Evolutionary conservation across 371 early-diverging fungal genomes (phyloP), one percentile per base, ranked within the genome.

Genomic region (Circinella umbellata): DNA sequence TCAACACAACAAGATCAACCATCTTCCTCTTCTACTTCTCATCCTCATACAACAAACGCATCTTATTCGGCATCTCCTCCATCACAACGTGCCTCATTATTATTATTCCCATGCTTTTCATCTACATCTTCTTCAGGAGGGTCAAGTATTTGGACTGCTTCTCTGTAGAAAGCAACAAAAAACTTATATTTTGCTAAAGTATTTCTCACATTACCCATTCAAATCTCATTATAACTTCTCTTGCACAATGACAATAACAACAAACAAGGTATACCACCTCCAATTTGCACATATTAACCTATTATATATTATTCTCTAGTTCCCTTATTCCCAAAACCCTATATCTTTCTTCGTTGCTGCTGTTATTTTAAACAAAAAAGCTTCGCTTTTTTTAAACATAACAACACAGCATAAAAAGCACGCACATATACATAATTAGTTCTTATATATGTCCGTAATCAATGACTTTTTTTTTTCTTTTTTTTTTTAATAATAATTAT

Each of bases 111-210:
- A 15, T 63, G 63, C 27, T 46, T 46, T 46, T 47, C 63, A 63
- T 63, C 63, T 35, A n/a, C 61, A 46, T 47, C 34, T 46, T 63
- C 47, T 39, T 63, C 63, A 20, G 57, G 57, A 18, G 57, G 57
- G 7, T 57, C 57, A 34, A 57, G 57, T n/a, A 18, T 57, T n/a
- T 57, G 57, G 57, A 57, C 57, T 57, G 57, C 57, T 27, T 17
- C 57, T 7, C 27, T 17, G 10, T 34, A 57, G 11, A 42, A 42
- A 42, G 3, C 9, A 3, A 42, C 6, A 42, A 42, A 42, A 42
- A 42, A 42, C 6, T 1, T 6, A 42, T 42, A 18, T n/a, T 57
- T 57, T 57, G 57, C 57, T 34, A 10, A 18, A 4, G 6, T 34
- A 34, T 57, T 27, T 11, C 42, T 42, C 27, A 27, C 27, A 27